A percentile compares a stretch with the other conserved stretches of the same genome.
These are phyloP conservation scores for Alternaria postmessia DNA, from an alignment of 2,329 filamentous ascomycete species.

Conservation along the genomic window DNA sequence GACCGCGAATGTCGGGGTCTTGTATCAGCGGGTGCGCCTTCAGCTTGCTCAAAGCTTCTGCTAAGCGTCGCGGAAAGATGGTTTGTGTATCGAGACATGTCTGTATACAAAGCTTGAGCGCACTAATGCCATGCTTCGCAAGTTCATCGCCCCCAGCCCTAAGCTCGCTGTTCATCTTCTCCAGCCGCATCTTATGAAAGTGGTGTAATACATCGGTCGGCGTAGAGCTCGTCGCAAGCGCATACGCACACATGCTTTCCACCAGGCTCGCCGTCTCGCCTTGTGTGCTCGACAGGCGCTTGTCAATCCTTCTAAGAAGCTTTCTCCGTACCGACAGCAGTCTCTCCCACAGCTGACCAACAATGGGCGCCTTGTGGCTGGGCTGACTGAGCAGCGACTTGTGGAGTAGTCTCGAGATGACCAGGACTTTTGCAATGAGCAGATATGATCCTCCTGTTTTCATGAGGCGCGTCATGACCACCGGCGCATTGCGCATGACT, in stretches of 20 bases:
- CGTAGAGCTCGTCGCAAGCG: slow-evolving; percentile 80
- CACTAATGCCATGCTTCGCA: slow-evolving; percentile 65
- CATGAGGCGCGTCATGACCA: slow-evolving; percentile 62
- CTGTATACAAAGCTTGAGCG: slow-evolving; percentile 75
- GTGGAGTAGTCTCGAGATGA: slow-evolving; percentile 76
- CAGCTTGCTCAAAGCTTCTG: slow-evolving; percentile 72
- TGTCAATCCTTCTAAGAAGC: slow-evolving; percentile 71
- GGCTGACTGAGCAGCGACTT: slow-evolving; percentile 74
- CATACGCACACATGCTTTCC: slow-evolving; percentile 81
- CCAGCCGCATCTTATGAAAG: slow-evolving; percentile 76
- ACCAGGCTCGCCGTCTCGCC: slow-evolving; percentile 62
- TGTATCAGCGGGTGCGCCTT: slow-evolving; percentile 76
- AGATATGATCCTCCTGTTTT: slow-evolving; percentile 61
- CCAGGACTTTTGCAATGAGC: slow-evolving; percentile 69
- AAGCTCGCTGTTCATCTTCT: slow-evolving; percentile 71
- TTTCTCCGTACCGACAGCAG: slow-evolving; percentile 69
- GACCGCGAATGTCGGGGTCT: slow-evolving; percentile 70
- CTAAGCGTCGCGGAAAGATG: slow-evolving; percentile 75
- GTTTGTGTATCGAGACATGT: slow-evolving; percentile 81
- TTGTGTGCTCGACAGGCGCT: slow-evolving; percentile 51
- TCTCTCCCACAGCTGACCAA: slow-evolving; percentile 71
- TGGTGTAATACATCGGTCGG: slow-evolving; percentile 79
- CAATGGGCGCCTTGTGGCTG: slow-evolving; percentile 56
- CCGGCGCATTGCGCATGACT: slow-evolving; percentile 65
- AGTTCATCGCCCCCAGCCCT: slow-evolving; percentile 58